phyloP scores from a whole-genome alignment of 2,329 filamentous ascomycete genomes.

The Cercospora brassicicola region DNA sequence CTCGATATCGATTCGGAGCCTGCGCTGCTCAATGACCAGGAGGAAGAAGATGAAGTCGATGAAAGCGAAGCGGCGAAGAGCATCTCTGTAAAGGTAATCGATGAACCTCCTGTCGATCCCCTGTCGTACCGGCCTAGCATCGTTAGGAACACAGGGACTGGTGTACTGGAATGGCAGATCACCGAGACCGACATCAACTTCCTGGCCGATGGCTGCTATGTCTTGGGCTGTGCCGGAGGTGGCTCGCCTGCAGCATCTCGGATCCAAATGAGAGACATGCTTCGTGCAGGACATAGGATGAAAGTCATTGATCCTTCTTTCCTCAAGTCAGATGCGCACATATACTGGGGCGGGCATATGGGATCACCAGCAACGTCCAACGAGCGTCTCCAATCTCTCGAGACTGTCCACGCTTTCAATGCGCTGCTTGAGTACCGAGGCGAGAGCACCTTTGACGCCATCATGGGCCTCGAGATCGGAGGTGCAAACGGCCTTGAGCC shows the following conservation, averaged over 20 bases:
- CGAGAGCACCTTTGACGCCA: slow-evolving; percentile 52
- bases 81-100: slow-evolving; percentile 40
- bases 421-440: slow-evolving; percentile 55
- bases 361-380: slow-evolving; percentile 62
- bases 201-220: slow-evolving; percentile 60
- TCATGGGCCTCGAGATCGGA: slow-evolving; percentile 67
- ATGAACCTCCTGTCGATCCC: slow-evolving; percentile 34
- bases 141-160: slow-evolving; percentile 45
- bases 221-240: slow-evolving; percentile 62
- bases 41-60: slow-evolving; percentile 18
- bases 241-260: slow-evolving; percentile 56
- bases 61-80: slow-evolving; percentile 29
- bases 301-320: slow-evolving; percentile 55
- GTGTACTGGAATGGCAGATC: slow-evolving; percentile 55
- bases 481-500: slow-evolving; percentile 64
- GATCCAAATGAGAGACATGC: slow-evolving; percentile 54
- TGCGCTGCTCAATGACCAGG: slow-evolving; percentile 23
- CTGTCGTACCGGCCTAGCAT: slow-evolving; percentile 49
- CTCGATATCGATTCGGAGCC: slow-evolving; percentile 33
- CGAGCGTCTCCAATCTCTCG: slow-evolving; percentile 60
- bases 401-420: slow-evolving; percentile 46
- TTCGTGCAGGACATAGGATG: slow-evolving; percentile 54
- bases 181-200: slow-evolving; percentile 60
- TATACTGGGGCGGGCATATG: slow-evolving; percentile 59
- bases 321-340: slow-evolving; percentile 52